A percentile compares a stretch with the other conserved stretches of the same genome.
Conservation (phyloP, 164 flowering plant genomes). For the Dillenia turbinata region DNA sequence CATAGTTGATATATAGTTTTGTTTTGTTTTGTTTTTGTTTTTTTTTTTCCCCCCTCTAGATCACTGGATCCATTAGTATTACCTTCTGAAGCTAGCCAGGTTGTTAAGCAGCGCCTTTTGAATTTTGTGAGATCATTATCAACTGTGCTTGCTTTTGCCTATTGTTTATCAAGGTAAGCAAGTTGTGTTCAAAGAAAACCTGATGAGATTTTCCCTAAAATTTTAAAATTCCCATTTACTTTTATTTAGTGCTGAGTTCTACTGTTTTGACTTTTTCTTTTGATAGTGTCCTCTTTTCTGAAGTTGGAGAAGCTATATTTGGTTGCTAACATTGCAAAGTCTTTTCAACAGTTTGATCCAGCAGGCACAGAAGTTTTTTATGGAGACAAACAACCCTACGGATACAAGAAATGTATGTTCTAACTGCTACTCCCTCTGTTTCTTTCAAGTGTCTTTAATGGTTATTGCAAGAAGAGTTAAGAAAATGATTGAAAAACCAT, state of each 20-base stretch:
- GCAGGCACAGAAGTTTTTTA: constrained; percentile 61
- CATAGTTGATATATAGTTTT: constrained; percentile 1
- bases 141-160: constrained; percentile 83
- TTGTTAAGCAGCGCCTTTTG: constrained; percentile 75
- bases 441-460: too few species aligned
- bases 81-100: constrained; percentile 80
- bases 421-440: constrained; percentile 7
- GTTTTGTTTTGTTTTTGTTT: too few species aligned
- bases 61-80: constrained; percentile 74
- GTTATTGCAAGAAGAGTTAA: too few species aligned
- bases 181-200: neutral
- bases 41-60: too few species aligned
- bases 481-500: too few species aligned
- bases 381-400: constrained; percentile 51
- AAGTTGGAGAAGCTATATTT: too few species aligned
- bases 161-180: constrained; percentile 77
- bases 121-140: constrained; percentile 82
- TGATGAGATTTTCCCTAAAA: too few species aligned
- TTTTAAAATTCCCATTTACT: too few species aligned
- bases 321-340: constrained; percentile 2
- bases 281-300: too few species aligned
- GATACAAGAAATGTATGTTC: constrained; percentile 75
- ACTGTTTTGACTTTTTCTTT: too few species aligned
- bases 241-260: too few species aligned
- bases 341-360: constrained; percentile 68